These are phyloP conservation scores for Antitrichia curtipendula DNA, from an alignment of 225 moss, liverwort and hornwort species.

Conservation along the genomic window DNA sequence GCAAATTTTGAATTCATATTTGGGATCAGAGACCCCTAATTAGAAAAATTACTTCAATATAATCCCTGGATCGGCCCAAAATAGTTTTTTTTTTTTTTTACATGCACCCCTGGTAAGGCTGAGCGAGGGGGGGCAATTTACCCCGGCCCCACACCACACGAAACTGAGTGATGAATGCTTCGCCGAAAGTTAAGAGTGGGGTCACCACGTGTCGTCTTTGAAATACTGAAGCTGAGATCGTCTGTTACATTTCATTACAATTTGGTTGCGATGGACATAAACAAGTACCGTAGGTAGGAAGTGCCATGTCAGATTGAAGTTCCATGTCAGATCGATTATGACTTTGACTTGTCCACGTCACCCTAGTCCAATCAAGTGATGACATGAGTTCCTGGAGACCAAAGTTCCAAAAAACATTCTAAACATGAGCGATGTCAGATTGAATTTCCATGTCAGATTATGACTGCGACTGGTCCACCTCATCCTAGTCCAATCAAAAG, in stretches of 20 bases:
- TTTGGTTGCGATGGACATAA: neutral
- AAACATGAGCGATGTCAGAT: neutral
- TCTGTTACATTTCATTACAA: neutral
- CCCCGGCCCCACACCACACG: too few relatives aligned
- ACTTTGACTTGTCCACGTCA: neutral
- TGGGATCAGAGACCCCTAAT: too few relatives aligned
- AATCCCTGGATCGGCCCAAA: too few relatives aligned
- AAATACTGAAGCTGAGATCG: too few relatives aligned
- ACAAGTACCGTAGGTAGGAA: too few relatives aligned
- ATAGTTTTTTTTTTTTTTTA: too few relatives aligned
- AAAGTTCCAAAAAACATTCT: neutral
- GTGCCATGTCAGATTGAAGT: neutral
- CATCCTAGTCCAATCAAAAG: neutral
- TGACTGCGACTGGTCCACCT: neutral
- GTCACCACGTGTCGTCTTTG: neutral
- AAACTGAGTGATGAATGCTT: neutral
- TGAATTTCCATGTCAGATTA: neutral
- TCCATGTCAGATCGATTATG: neutral
- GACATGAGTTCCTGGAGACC: neutral
- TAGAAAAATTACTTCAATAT: too few relatives aligned
- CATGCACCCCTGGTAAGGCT: too few relatives aligned
- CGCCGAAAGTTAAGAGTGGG: neutral
- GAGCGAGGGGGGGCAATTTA: too few relatives aligned
- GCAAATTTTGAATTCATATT: too few relatives aligned
- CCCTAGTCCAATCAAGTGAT: neutral